Conservation (phyloP, 768 basidiomycete genomes). For the Termitomyces heimii region DNA sequence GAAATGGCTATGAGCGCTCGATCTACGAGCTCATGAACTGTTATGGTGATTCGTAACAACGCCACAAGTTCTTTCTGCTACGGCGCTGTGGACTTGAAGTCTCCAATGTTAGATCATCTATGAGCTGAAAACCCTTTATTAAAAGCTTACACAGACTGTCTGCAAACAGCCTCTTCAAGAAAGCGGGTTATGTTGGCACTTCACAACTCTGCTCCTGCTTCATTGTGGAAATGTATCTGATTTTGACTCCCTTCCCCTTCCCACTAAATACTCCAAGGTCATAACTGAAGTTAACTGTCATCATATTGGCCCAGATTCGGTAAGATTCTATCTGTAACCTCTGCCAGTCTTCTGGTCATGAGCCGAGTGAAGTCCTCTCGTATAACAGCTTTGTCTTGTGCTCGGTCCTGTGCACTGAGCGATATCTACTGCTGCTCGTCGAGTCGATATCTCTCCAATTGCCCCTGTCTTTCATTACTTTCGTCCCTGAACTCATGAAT, state of each 20-base stretch:
- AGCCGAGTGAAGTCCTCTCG: not conserved
- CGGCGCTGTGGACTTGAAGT: too few relatives aligned
- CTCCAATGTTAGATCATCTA: too few relatives aligned
- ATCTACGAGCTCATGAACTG: not conserved
- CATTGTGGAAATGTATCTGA: not conserved
- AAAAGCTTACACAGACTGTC: not conserved
- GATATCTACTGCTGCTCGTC: not conserved
- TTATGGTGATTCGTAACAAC: not conserved
- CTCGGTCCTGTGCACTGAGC: not conserved
- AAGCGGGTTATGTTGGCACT: not conserved
- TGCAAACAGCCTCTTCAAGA: not conserved
- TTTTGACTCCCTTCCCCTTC: not conserved
- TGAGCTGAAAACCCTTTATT: too few relatives aligned
- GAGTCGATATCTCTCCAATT: conserved; percentile 1
- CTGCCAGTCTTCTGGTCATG: not conserved
- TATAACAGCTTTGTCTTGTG: not conserved
- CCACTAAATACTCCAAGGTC: not conserved
- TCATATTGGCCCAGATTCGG: not conserved
- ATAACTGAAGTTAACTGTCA: not conserved
- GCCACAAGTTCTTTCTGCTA: too few relatives aligned
- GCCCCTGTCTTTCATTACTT: conserved; percentile 3
- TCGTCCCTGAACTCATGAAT: not conserved
- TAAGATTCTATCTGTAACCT: not conserved
- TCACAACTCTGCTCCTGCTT: not conserved
- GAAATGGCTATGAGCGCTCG: not conserved